phyloP scores from a whole-genome alignment of 1,284 basidiomycete genomes.

The Marasmius oreades region DNA sequence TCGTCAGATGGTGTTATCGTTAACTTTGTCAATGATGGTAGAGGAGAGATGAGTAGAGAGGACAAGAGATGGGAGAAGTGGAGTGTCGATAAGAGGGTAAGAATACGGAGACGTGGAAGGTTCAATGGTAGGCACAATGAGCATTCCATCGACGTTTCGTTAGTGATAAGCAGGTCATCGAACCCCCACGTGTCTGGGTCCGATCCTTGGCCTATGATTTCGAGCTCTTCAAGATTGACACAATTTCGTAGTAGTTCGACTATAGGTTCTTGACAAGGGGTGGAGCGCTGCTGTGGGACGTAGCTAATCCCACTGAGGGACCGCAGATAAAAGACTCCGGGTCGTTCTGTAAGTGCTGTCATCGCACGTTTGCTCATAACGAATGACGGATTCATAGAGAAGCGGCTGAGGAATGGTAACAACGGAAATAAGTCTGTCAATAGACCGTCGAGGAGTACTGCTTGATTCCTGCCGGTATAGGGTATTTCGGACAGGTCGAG shows the following conservation, averaged over 20 bases:
- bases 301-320: constrained; percentile 63
- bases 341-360: constrained; percentile 49
- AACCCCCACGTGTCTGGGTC: constrained; percentile 29
- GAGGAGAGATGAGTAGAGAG: constrained; percentile 53
- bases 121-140: constrained; percentile 37
- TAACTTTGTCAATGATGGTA: constrained; percentile 66
- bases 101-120: constrained; percentile 58
- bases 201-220: constrained; percentile 58
- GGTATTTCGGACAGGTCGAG: constrained; percentile 64
- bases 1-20: constrained; percentile 76
- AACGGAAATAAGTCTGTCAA: constrained; percentile 65
- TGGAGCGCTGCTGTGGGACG: constrained; percentile 24
- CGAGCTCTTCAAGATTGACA: constrained; percentile 61
- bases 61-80: constrained; percentile 55
- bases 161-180: constrained; percentile 5
- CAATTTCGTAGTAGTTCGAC: constrained; percentile 56
- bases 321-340: constrained; percentile 50
- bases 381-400: constrained; percentile 61
- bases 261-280: constrained; percentile 37
- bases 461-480: constrained; percentile 40
- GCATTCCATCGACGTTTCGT: neutral
- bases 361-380: constrained; percentile 59
- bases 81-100: constrained; percentile 61
- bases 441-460: constrained; percentile 53
- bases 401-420: constrained; percentile 59